Base-by-base conservation (phyloP, 768 basidiomycete species). In the Boletales sp. region DNA sequence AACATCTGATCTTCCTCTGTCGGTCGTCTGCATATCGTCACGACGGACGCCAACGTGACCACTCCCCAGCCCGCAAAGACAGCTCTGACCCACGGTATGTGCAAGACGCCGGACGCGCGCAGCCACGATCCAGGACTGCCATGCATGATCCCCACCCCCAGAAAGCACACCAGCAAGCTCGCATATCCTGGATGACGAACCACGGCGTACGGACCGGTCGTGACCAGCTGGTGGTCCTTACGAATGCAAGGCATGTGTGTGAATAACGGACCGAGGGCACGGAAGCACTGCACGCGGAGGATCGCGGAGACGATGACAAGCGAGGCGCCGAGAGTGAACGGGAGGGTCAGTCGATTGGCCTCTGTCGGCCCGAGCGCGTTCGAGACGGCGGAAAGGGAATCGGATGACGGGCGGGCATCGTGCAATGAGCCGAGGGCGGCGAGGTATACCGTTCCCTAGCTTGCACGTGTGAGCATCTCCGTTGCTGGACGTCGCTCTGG, bases 111-210 rank as follows among this genome's bases (percentile, higher is more conserved):
- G 3, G 53, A 58, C 31, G 3, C 13, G 3, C 45, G 50, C 19
- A 51, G 2, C 50, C 47, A 49, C 25, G 55, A 41, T 5, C 41
- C 53, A 2, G 48, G 46, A 8, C 10, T 41, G 4, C 44, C 50
- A 1, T 53, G 8, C n/a, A 42, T 17, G 14, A 49, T 8, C 5
- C 42, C 33, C 32, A 46, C 42, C 4, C 49, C 41, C 9, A 44
- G 0, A 3, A 54, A 31, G 15, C 42, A 51, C 13, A 42, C 32
- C 9, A 51, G 7, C 13, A 53, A 5, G 5, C 51, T 50, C 1
- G 54, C 35, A 33, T 70, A 70, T n/a, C 55, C 55, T 1, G 67
- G 66, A 28, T 70, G 69, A 2, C 67, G 64, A 5, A 69, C 56
- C 19, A 58, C 25, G 1, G 53, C n/a, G 28, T 69, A 70, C 1